Conservation (phyloP, 139 green algal species). For the Coelastrella sp. region DNA sequence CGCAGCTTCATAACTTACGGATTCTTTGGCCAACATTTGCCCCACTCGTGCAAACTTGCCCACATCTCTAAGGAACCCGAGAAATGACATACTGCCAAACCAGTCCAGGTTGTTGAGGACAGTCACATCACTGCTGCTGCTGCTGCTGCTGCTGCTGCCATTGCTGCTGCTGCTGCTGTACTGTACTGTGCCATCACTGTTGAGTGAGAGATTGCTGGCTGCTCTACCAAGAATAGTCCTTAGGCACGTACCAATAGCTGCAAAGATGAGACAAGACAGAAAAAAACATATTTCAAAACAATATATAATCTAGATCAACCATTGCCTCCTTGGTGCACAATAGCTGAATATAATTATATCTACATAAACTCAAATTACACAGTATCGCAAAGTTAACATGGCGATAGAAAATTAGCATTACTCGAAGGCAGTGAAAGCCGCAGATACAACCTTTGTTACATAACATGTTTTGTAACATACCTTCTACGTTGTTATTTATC, state of each 20-base stretch:
- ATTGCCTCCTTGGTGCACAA: no score
- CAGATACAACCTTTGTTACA: background rate
- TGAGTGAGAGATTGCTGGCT: background rate
- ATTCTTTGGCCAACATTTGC: conserved; percentile 97
- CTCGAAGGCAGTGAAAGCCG: background rate
- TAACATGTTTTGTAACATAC: no score
- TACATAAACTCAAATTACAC: no score
- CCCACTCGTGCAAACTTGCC: conserved; percentile 94
- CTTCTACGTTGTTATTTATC: conserved; percentile 86
- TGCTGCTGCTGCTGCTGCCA: conserved; percentile 4
- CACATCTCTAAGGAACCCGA: conserved; percentile 95
- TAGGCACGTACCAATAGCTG: conserved; percentile 61
- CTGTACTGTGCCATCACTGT: conserved; percentile 11
- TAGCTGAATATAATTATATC: no score
- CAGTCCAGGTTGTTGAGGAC: conserved; percentile 95
- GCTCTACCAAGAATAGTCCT: conserved; percentile 56
- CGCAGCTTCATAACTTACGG: conserved; percentile 63
- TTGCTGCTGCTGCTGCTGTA: conserved; percentile 34
- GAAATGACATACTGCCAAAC: conserved; percentile 87
- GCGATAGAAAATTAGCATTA: no score
- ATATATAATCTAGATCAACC: no score
- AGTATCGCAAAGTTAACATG: no score
- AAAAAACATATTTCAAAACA: background rate
- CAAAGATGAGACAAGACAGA: background rate
- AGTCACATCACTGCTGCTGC: background rate